Conservation (phyloP, 2,329 filamentous ascomycete species). For the Pseudogymnoascus destructans region DNA sequence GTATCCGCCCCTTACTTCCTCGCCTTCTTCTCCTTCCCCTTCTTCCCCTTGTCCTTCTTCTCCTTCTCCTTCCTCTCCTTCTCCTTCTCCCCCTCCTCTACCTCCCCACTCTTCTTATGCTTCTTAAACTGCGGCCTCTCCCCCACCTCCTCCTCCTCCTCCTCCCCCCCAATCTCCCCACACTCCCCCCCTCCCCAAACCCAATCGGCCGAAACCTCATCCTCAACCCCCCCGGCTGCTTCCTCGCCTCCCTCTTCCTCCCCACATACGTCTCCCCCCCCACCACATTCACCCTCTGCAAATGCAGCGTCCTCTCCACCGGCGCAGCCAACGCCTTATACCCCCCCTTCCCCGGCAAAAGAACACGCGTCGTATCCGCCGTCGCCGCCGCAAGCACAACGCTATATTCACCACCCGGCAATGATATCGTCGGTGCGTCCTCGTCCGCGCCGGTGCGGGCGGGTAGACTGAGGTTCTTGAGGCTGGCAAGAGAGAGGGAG, state of each 20-base stretch:
- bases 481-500: slow-evolving; percentile 51
- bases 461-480: slow-evolving; percentile 51
- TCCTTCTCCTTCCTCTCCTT: slow-evolving; percentile 14
- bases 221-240: slow-evolving; percentile 54
- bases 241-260: slow-evolving; percentile 37
- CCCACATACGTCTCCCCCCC: slow-evolving; percentile 18
- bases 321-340: slow-evolving; percentile 41
- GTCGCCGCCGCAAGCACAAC: slow-evolving; percentile 39
- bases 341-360: slow-evolving; percentile 45
- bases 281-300: slow-evolving; percentile 50
- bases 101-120: slow-evolving; percentile 26
- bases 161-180: slow-evolving; percentile 33
- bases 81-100: slow-evolving; percentile 29
- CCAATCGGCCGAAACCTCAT: slow-evolving; percentile 57
- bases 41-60: background rate
- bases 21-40: slow-evolving; percentile 1
- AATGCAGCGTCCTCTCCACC: slow-evolving; percentile 44
- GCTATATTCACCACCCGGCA: slow-evolving; percentile 51
- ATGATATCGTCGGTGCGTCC: slow-evolving; percentile 39
- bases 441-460: slow-evolving; percentile 32
- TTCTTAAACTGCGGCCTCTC: slow-evolving; percentile 28
- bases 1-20: background rate
- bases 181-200: slow-evolving; percentile 30
- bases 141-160: slow-evolving; percentile 30
- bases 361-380: slow-evolving; percentile 41